Base-by-base conservation (phyloP, 2,329 filamentous ascomycete genomes). In the Pezicula rhizophila region DNA sequence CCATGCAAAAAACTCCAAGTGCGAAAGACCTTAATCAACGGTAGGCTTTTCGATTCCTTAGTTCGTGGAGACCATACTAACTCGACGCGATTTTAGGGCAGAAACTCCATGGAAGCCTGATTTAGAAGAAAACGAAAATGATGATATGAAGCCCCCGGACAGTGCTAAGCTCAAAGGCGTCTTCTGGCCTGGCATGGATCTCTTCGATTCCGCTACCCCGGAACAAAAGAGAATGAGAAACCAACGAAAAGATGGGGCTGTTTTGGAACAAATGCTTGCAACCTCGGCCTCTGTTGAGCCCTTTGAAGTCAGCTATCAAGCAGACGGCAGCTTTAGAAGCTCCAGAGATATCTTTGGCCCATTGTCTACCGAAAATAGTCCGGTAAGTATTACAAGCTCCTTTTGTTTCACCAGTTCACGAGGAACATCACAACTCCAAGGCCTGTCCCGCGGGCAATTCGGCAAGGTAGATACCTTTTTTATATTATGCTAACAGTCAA, bases 151-250 rank as follows among this genome's bases (percentile, higher is more conserved):
- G 47, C 18, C 56, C 14, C 47, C 57, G 4, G 62, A 64, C n/a
- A 60, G 54, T 51, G 52, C 61, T 8, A 62, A 58, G 39, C 73
- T 90, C 46, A 91, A 91, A 64, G 87, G 87, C 2, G 71, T 84
- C n/a, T 71, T 80, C 42, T 89, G 83, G 75, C 83, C 84, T 2
- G 87, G 87, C 15, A 91, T 91, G 87, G 78, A 80, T 46, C 75
- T 89, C n/a, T 90, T 91, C 62, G 87, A 92, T 65, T 82, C 87
- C 46, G 87, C 87, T 4, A 87, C 84, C 4, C 77, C 82, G 14
- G 79, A 85, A 52, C 85, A 87, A 75, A 84, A 81, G 58, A 77
- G 83, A 41, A 87, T 81, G 68, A 76, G 87, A 45, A 91, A 91
- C 62, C 87, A 92, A 66, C 82, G 85, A 59, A 92, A 92, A 65